phyloP scores from a whole-genome alignment of 805 yeast species.

The Peterozyma toletana region DNA sequence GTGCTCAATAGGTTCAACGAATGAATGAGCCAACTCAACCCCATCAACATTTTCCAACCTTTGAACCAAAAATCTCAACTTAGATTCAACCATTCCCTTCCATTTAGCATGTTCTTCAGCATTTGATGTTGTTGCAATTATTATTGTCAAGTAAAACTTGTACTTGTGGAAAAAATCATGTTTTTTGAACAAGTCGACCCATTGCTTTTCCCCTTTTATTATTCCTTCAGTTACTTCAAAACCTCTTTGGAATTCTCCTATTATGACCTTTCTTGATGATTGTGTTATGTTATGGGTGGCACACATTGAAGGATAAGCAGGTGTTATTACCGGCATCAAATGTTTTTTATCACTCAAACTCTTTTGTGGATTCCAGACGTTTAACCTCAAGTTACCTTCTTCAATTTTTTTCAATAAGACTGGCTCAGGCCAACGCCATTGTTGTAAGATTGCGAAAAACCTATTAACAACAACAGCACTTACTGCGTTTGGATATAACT shows the following conservation, averaged over 20 bases:
- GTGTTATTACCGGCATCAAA: constrained; percentile 96
- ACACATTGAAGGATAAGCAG: constrained; percentile 98
- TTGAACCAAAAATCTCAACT: constrained; percentile 70
- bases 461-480: constrained; percentile 86
- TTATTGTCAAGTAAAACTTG: constrained; percentile 79
- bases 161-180: constrained; percentile 80
- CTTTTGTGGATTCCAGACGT: constrained; percentile 93
- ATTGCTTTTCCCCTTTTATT: constrained; percentile 48
- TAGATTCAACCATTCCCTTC: constrained; percentile 92
- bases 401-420: constrained; percentile 88
- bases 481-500: constrained; percentile 91
- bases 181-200: constrained; percentile 72
- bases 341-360: constrained; percentile 88
- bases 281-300: constrained; percentile 93
- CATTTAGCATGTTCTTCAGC: constrained; percentile 83
- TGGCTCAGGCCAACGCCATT: constrained; percentile 99
- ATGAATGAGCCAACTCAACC: constrained; percentile 83
- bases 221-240: constrained; percentile 64
- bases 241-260: constrained; percentile 77
- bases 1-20: constrained; percentile 64
- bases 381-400: constrained; percentile 93
- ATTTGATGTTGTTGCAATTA: constrained; percentile 66
- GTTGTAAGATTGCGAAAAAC: constrained; percentile 76
- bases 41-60: constrained; percentile 77
- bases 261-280: constrained; percentile 78